These are phyloP conservation scores for Fusarium sp. DNA, from an alignment of 2,329 filamentous ascomycete species.

Conservation along the genomic window DNA sequence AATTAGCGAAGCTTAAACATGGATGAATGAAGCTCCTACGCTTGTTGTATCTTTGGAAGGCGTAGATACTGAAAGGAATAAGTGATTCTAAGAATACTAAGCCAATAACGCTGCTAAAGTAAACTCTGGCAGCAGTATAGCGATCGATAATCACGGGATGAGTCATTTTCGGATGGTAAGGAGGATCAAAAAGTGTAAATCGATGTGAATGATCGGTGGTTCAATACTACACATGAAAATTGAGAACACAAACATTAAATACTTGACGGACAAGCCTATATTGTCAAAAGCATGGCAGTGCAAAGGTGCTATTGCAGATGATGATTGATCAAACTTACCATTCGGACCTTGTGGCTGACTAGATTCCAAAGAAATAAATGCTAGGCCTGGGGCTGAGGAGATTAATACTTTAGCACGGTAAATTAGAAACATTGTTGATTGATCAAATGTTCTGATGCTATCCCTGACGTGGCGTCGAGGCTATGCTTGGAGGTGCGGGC, in stretches of 20 bases:
- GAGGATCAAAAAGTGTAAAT: accelerated
- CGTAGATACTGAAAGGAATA: not conserved
- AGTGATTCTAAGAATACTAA: not conserved
- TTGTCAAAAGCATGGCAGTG: not conserved
- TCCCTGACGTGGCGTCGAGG: not conserved
- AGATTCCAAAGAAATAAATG: not conserved
- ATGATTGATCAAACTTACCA: not conserved
- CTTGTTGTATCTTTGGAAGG: not conserved
- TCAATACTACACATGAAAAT: accelerated
- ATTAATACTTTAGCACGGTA: accelerated
- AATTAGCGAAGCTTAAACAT: not conserved
- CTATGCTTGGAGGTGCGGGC: not conserved
- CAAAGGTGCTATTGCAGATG: not conserved
- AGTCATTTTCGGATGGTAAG: not conserved
- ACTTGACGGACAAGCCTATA: not conserved
- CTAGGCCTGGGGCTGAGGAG: not conserved
- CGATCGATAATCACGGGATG: not conserved
- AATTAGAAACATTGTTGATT: not conserved
- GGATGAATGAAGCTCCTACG: accelerated
- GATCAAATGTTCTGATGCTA: not conserved
- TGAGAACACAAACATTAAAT: not conserved
- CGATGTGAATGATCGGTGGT: accelerated
- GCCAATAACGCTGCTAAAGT: not conserved
- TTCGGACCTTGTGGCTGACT: not conserved
- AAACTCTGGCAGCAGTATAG: not conserved